Evolutionary conservation across 345 rosid genomes (phyloP).

Genomic region (Turnera subulata): DNA sequence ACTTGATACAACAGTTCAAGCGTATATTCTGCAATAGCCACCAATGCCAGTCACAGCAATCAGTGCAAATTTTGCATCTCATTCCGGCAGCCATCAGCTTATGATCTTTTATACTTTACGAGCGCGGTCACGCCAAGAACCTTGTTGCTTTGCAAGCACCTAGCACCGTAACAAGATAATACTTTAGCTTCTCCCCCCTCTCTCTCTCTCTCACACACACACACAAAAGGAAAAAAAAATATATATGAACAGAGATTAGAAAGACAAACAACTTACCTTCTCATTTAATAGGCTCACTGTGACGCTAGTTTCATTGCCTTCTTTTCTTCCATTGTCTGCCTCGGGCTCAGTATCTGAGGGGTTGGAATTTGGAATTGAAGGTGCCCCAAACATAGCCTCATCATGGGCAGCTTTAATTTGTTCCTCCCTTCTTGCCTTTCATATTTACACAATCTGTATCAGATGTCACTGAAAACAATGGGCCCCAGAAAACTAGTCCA

Average conservation of each 20-base stretch:
- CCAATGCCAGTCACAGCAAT: neutral
- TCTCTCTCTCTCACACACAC: neutral
- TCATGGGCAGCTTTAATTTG: slow-evolving; percentile 74
- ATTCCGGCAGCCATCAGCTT: slow-evolving; percentile 1
- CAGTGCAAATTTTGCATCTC: neutral
- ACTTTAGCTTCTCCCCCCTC: slow-evolving; percentile 1
- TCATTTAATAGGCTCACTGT: slow-evolving; percentile 63
- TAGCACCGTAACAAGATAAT: slow-evolving; percentile 20
- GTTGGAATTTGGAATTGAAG: slow-evolving; percentile 26
- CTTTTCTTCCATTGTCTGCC: slow-evolving; percentile 27
- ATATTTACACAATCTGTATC: slow-evolving; percentile 6
- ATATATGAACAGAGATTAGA: no score
- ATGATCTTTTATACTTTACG: slow-evolving; percentile 67
- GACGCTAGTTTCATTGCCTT: slow-evolving; percentile 30
- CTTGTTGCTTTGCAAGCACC: slow-evolving; percentile 91
- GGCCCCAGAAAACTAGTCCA: neutral
- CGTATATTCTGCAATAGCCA: no score
- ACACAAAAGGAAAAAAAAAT: no score
- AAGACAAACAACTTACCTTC: slow-evolving; percentile 48
- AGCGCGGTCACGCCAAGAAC: slow-evolving; percentile 96
- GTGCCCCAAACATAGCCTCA: slow-evolving; percentile 88
- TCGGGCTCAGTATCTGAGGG: slow-evolving; percentile 32
- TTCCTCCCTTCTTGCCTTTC: slow-evolving; percentile 74
- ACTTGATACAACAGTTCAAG: no score
- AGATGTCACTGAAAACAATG: neutral